Conservation (phyloP, 2,329 filamentous ascomycete species). For the Fusarium sororula region DNA sequence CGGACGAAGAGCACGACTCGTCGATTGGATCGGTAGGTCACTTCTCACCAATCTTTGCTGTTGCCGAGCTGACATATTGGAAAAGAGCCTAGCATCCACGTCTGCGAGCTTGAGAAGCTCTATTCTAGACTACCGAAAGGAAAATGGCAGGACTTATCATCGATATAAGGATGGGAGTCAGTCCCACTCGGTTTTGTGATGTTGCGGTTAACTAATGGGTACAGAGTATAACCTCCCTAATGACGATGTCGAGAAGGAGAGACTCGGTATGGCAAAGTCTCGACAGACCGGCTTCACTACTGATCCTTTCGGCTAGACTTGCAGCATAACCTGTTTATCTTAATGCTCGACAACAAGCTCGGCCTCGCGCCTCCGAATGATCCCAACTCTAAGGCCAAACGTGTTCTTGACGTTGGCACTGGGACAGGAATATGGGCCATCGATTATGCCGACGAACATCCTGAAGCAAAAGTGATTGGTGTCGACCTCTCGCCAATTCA, state of each 20-base stretch:
- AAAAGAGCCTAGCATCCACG: constrained; percentile 14
- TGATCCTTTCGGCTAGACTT: neutral
- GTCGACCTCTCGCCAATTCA: constrained; percentile 33
- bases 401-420: constrained; percentile 14
- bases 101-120: constrained; percentile 28
- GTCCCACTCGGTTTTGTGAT: rapidly evolving
- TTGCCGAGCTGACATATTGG: neutral
- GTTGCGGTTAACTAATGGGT: rapidly evolving
- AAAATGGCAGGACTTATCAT: constrained; percentile 34
- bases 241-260: constrained; percentile 11
- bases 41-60: rapidly evolving
- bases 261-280: neutral
- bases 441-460: constrained; percentile 19
- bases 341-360: constrained; percentile 5
- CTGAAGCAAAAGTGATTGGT: constrained; percentile 16
- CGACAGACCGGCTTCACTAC: rapidly evolving
- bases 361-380: constrained; percentile 10
- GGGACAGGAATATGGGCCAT: constrained; percentile 23
- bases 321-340: constrained; percentile 1
- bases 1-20: neutral
- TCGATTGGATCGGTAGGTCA: neutral
- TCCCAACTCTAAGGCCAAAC: neutral
- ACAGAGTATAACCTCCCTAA: constrained; percentile 20
- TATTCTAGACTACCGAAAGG: constrained; percentile 27
- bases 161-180: constrained; percentile 34